These are phyloP conservation scores for Alnus glutinosa DNA, from an alignment of 306 rosid genomes.

Conservation along the genomic window DNA sequence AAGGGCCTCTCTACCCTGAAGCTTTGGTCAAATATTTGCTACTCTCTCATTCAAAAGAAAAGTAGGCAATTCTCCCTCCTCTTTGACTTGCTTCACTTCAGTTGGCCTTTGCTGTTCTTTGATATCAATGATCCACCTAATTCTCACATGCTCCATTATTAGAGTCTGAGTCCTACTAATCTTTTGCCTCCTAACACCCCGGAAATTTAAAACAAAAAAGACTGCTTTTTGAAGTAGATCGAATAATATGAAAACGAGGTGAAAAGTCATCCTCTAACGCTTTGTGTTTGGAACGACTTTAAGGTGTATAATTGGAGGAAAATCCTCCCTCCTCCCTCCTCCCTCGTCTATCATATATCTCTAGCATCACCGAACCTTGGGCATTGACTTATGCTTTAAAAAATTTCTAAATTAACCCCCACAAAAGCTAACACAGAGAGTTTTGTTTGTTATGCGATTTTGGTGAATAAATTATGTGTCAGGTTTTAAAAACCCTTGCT, in stretches of 20 bases:
- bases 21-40: background rate
- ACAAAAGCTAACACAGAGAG: background rate
- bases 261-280: background rate
- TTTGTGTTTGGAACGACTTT: conserved; percentile 1
- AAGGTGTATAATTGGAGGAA: conserved; percentile 3
- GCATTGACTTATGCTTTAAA: conserved; percentile 3
- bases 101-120: conserved; percentile 16
- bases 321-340: conserved; percentile 12
- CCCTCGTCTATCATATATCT: background rate
- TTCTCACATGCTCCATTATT: conserved; percentile 5
- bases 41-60: background rate
- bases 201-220: conserved; percentile 10
- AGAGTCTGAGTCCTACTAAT: background rate
- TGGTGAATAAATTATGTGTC: no score
- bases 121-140: conserved; percentile 17
- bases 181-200: conserved; percentile 9
- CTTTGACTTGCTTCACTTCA: conserved; percentile 13
- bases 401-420: background rate
- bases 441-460: no score
- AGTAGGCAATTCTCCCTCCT: conserved; percentile 1
- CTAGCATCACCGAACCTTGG: background rate
- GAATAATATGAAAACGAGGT: conserved; percentile 13
- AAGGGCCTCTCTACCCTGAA: background rate
- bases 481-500: no score
- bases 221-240: conserved; percentile 12